Evolutionary conservation across 495 filamentous ascomycete species (phyloP), one percentile per base, ranked within the genome.

Genomic region (Aspergillus funiculosus): DNA sequence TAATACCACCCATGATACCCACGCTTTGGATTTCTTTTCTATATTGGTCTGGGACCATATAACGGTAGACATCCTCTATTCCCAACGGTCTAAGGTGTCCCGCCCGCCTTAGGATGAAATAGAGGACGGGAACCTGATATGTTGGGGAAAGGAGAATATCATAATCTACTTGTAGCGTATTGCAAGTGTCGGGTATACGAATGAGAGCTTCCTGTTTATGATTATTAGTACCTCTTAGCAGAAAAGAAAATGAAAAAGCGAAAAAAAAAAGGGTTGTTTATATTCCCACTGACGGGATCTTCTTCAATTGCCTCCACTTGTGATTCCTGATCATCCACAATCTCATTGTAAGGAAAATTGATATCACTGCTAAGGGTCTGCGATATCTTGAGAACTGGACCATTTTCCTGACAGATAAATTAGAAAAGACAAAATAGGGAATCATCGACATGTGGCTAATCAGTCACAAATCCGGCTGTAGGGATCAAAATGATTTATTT

Each of bases 1-100:
- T 87, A 59, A 94, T 80, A 48, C 79, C 86, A 48, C 87, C 87
- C 58, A 87, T 77, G 14, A 80, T 66, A 28, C 85, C 85, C 28
- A 76, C 69, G 34, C 49, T 63, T 51, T 76, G 72, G 51, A 90
- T 62, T 48, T 71, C 62, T 31, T 64, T 58, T 53, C 73, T 78
- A 62, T 76, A 79, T 39, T 75, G 70, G 31, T 76, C 62, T 10
- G 87, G 85, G 43, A 91, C 84, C 29, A 89, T 70, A 34, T 73
- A 68, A 29, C 76, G 67, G 61, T 88, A 89, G 43, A 90, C 76
- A 10, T 74, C 71, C 44, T 89, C 82, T 57, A 89, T 48, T 72
- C 81, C 52, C 68, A 75, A 29, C 54, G 70, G 64, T 79, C 81
- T 46, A 64, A 75, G 37, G 68, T 79, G 51, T 76, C 78, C 71